Base-by-base conservation (phyloP, 108 stramenopile species). In the Seminavis robusta region DNA sequence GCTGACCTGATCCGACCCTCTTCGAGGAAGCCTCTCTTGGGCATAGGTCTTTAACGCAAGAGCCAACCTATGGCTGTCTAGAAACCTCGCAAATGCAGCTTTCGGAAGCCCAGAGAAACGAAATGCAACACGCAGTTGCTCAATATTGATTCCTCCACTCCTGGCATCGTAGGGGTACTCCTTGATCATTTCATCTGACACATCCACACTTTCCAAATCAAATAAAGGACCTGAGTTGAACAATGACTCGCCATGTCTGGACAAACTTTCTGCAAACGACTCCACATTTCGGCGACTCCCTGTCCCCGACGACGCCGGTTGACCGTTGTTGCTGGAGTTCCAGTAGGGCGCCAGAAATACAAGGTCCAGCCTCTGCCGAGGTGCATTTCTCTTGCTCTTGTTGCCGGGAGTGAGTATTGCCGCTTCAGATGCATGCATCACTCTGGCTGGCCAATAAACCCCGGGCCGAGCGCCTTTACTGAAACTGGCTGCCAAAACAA, bases 391-490 rank as follows among this genome's bases (percentile, higher is more conserved):
- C 23, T 36, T 46, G 20, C 38, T 37, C 3, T 73, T 68, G 38
- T 74, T 54, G 15, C 33, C 21, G 2, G 15, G 53, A 7, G 34
- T 21, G 13, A 40, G 63, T 13, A 32, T 26, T 13, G 40, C 65
- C 11, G 63, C 46, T 43, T 94, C 92, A 9, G 79, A 69, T 7
- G 79, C 79, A 60, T 94, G 88, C 77, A 83, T 60, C 9, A 94
- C 76, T 62, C 92, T 56, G 15, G 92, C 92, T 24, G 92, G 92
- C 92, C 92, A 94, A 23, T 79, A 67, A 0, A 86, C 77, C 23
- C 88, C 88, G 28, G 55, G 69, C 59, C 81, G 65, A 15, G 81
- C 75, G 21, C 74, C 71, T 47, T 52, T 61, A 31, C 67, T 66
- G 39, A 67, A 74, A 13, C 86, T 70, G 2, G 65, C 52, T 10